Base-by-base conservation (phyloP, 768 basidiomycete species). In the Macrocybe gigantea region DNA sequence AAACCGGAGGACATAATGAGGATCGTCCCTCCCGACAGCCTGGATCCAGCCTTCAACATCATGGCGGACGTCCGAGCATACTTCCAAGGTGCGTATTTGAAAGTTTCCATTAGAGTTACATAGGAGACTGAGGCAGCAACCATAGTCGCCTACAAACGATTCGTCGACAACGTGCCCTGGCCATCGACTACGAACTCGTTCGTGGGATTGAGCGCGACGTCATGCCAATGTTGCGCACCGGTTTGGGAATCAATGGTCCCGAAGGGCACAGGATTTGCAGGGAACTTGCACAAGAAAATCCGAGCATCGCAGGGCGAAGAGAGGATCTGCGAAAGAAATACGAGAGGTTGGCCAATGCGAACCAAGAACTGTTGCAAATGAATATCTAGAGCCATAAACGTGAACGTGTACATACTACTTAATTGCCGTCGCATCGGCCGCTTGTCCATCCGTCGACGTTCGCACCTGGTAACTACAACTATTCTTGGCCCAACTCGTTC, bases 21-120 rank as follows among this genome's bases (percentile, higher is more conserved):
- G 53, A 55, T 86, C 0, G 65, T 81, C 3, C 72, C 77, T 0
- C 48, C 67, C 0, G 81, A 85, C 49, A 64, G 64, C 2, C 73
- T 71, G 68, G 81, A 80, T 34, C 71, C 75, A 0, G 80, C 80
- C 0, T 53, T 88, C 12, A 54, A 62, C 3, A 83, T 88, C 55
- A 87, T 88, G 83, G 82, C 83, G 0, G 75, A 80, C 47, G 82
- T 86, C 1, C 70, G 83, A 5, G 85, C 81, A 0, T 87, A 88
- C 53, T 88, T 87, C 60, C 82, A 87, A 71, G 85, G 87, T 84
- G 55, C 6, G 55, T 48, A n/a, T 31, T n/a, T 38, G 8, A 34
- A 33, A 30, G 36, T n/a, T 33, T 30, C 15, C 40, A 11, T 41
- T 15, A 31, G 30, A 31, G 29, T 53, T 41, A 51, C 47, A 5